phyloP scores from a whole-genome alignment of 2,329 filamentous ascomycete species.

The Diaporthe vaccinii region DNA sequence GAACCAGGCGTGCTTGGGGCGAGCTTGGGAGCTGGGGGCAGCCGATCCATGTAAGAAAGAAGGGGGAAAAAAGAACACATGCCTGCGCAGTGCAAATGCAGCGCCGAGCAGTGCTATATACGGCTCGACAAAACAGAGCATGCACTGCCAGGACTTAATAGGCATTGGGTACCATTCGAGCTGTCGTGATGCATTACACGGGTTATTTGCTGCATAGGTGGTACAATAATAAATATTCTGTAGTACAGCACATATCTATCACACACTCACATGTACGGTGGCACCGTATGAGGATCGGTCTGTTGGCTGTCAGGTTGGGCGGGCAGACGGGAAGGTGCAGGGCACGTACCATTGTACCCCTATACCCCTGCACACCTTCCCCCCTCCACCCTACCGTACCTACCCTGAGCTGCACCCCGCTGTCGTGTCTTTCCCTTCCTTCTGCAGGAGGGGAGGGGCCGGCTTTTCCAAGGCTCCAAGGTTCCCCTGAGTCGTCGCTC shows the following conservation, averaged over 20 bases:
- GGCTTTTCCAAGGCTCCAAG: not conserved
- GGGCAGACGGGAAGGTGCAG: constrained; percentile 20
- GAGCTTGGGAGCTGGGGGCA: not conserved
- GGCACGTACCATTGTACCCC: constrained; percentile 6
- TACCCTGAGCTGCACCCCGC: constrained; percentile 10
- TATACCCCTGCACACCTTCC: not conserved
- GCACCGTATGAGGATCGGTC: constrained; percentile 3
- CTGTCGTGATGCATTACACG: not conserved
- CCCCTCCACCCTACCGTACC: not conserved
- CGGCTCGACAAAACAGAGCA: not conserved
- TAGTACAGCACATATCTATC: not conserved
- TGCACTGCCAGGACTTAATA: not conserved
- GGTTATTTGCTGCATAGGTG: not conserved
- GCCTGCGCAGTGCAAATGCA: not conserved
- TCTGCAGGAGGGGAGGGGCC: constrained; percentile 4
- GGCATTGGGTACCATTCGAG: too few relatives aligned
- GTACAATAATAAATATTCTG: not conserved
- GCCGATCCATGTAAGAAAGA: not conserved
- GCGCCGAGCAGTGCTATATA: not conserved
- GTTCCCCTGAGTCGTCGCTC: constrained; percentile 31
- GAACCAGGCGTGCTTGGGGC: not conserved
- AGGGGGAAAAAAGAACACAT: not conserved
- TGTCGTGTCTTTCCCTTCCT: constrained; percentile 25
- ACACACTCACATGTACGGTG: not conserved
- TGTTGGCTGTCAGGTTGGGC: not conserved